A percentile compares a stretch with the other conserved stretches of the same genome.
These are phyloP conservation scores for Aureobasidium sp. DNA, from an alignment of 2,329 filamentous ascomycete species.

Conservation along the genomic window DNA sequence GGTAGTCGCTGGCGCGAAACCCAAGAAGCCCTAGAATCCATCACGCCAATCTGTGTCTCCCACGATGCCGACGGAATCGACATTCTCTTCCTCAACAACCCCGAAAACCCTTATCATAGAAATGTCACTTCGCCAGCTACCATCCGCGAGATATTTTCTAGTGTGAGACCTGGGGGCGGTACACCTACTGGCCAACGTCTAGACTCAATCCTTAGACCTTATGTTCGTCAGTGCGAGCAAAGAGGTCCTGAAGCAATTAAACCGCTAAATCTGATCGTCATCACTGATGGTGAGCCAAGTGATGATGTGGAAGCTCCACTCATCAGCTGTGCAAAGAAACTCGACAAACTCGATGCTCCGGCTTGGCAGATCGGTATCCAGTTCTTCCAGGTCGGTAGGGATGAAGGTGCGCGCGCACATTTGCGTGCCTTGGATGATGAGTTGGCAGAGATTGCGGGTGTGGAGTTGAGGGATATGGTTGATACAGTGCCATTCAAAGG, in stretches of 20 bases:
- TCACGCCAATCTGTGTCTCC: conserved; percentile 73
- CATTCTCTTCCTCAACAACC: conserved; percentile 80
- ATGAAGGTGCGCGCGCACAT: conserved; percentile 56
- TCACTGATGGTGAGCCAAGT: conserved; percentile 78
- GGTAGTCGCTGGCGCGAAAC: conserved; percentile 73
- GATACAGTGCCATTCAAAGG: conserved; percentile 75
- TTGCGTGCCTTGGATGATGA: conserved; percentile 71
- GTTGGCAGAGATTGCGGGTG: conserved; percentile 47
- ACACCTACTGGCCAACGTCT: conserved; percentile 73
- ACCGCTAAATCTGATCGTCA: conserved; percentile 83
- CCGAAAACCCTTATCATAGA: conserved; percentile 52
- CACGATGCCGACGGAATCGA: conserved; percentile 83
- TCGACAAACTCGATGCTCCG: conserved; percentile 64
- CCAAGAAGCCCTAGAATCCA: conserved; percentile 58
- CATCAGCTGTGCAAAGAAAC: conserved; percentile 57
- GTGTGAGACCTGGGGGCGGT: conserved; percentile 54
- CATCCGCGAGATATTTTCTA: conserved; percentile 64
- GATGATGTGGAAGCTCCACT: conserved; percentile 73
- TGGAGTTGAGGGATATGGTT: conserved; percentile 73
- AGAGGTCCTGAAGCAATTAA: conserved; percentile 46
- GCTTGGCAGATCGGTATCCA: conserved; percentile 84
- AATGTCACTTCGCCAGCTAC: conserved; percentile 53
- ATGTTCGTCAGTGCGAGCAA: conserved; percentile 52
- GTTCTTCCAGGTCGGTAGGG: conserved; percentile 88
- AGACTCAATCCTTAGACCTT: conserved; percentile 64